Base-by-base conservation (phyloP, 164 flowering plant genomes). In the Annona cherimola region DNA sequence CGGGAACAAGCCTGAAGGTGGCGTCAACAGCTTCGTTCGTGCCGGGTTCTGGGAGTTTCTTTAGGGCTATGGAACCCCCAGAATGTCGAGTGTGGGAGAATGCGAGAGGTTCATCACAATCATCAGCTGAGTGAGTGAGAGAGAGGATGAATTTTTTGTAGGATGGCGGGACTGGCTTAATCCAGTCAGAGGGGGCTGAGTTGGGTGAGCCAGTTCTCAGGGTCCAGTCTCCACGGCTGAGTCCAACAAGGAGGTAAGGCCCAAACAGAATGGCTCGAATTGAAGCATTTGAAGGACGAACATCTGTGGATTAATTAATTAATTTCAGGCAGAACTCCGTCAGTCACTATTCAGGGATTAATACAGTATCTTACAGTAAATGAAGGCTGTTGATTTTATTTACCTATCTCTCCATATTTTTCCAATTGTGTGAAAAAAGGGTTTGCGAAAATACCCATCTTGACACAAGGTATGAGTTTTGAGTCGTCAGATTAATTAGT, bases 221-320 rank as follows among this genome's bases (percentile, higher is more conserved):
- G 77, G 88, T 87, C 90, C 86, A 84, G 61, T 72, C 55, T 14
- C 87, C 91, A 42, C 14, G 75, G 20, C 84, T 83, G 26, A 86
- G 78, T 59, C 91, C 99, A 19, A 87, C 92, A 18, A 95, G 90
- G 70, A 92, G 84, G 77, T 90, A 91, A 6, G 98, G 98, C 11
- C 99, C 99, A 60, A 81, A 93, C 8, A 91, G 86, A 68, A 92
- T 85, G 46, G 99, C 97, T 42, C 86, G 88, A 71, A 89, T 5
- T 8, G 94, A 83, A 26, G 86, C 80, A 76, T 79, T 86, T 41
- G 88, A 84, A 1, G 88, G 80, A 26, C 98, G 85, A 16, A 92
- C 96, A 83, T 95, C 99, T 95, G 75, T 19, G 87, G 67, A 68
- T 57, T 2, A 11, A 50, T 9, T 50, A 16, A 50, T 73, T 61